Base-by-base conservation (phyloP, 1,284 basidiomycete species). In the Tetrapyrgos nigripes region DNA sequence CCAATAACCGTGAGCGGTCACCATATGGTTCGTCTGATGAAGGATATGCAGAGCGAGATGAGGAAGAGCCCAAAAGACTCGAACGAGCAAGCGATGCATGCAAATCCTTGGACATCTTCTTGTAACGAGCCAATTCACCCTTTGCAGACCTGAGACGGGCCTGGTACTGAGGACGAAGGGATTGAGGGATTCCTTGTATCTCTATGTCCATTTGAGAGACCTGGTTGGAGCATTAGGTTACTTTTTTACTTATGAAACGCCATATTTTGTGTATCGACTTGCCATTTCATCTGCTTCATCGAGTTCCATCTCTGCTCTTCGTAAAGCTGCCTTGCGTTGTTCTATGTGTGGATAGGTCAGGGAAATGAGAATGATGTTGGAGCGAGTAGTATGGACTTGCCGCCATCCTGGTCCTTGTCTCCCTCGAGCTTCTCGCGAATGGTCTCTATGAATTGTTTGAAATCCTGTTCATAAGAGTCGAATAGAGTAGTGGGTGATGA, bases 191-290 rank as follows among this genome's bases (percentile, higher is more conserved):
- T 11, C 93, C 92, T 70, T 96, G 95, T n/a, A 97, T 90, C 78
- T 99, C 97, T 62, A 99, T 92, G 76, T 98, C 96, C 97, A 99
- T 98, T 85, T 99, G 97, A 33, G 94, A 94, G 64, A 97, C 85
- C 95, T 97, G 66, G n/a, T 23, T 19, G 21, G 27, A 37, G 49
- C 14, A 35, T 45, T 46, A 54, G 28, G 50, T 48, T 54, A 29
- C 21, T 17, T 9, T 5, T 47, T 1, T 19, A 33, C 43, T 3
- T 26, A 13, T 35, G 1, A 10, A 19, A 35, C 8, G 24, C 13
- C 31, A 17, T 11, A 19, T 17, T 19, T 57, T 10, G 24, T 51
- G 24, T 27, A n/a, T n/a, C 19, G 14, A 69, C 82, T 61, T 68
- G 91, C 95, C 85, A 98, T 96, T 81, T 99, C 97, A 67, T 98